Conservation (phyloP, 2,329 filamentous ascomycete species). For the Macrophomina pseudophaseolina region DNA sequence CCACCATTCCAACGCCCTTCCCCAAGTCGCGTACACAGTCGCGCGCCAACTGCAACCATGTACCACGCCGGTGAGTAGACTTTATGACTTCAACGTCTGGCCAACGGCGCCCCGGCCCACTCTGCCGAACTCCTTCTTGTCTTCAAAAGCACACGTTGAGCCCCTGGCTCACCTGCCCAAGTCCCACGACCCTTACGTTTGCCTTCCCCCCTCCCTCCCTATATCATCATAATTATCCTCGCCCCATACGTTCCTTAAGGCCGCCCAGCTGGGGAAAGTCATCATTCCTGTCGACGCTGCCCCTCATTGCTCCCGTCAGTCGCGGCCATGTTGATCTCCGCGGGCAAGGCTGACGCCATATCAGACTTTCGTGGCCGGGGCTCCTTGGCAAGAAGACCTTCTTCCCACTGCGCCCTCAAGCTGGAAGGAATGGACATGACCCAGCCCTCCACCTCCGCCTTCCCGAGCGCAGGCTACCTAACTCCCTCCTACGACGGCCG, state of each 20-base stretch:
- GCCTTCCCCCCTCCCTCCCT: conserved; percentile 25
- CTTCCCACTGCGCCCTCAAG: conserved; percentile 25
- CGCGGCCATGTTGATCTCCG: conserved; percentile 9
- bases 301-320: conserved; percentile 25
- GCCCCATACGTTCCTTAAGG: conserved; percentile 24
- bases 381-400: conserved; percentile 5
- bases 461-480: conserved; percentile 34
- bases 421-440: conserved; percentile 33
- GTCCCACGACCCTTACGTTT: conserved; percentile 28
- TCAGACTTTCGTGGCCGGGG: conserved; percentile 23
- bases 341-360: conserved; percentile 24
- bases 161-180: conserved; percentile 29
- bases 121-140: conserved; percentile 30
- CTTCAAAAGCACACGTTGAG: conserved; percentile 39
- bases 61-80: conserved; percentile 40
- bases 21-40: conserved; percentile 40
- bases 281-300: conserved; percentile 25
- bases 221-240: conserved; percentile 25
- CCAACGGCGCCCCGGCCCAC: conserved; percentile 21
- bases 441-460: conserved; percentile 32
- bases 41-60: conserved; percentile 37
- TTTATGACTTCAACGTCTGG: conserved; percentile 34
- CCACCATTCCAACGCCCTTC: conserved; percentile 44
- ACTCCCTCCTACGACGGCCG: conserved; percentile 40
- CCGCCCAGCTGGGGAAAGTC: conserved; percentile 1